A percentile compares a stretch with the other conserved stretches of the same genome.
These are phyloP conservation scores for Scedosporium minutisporum DNA, from an alignment of 2,329 filamentous ascomycete species.

Conservation along the genomic window DNA sequence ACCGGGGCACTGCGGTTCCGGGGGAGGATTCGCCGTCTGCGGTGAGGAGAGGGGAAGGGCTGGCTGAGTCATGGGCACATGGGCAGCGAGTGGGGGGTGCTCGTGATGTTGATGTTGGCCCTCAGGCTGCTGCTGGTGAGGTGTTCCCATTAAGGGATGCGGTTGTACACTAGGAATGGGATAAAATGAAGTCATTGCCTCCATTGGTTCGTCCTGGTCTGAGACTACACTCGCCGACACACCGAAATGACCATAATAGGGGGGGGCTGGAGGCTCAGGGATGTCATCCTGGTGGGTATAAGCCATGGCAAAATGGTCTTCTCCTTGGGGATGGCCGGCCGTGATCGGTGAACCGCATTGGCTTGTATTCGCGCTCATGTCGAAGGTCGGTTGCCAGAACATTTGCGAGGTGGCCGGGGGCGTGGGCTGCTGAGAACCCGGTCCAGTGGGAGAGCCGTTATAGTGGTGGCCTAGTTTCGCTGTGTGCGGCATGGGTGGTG, in stretches of 20 bases:
- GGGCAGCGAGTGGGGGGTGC: not conserved
- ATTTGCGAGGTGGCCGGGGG: slow-evolving; percentile 38
- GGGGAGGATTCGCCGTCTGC: not conserved
- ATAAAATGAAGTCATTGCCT: slow-evolving; percentile 17
- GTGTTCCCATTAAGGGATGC: not conserved
- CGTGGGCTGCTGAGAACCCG: slow-evolving; percentile 32
- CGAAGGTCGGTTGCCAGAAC: slow-evolving; percentile 33
- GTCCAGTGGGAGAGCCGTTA: slow-evolving; percentile 22
- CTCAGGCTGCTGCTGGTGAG: not conserved
- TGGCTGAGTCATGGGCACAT: not conserved
- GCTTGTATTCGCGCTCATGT: slow-evolving; percentile 29
- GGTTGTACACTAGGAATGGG: slow-evolving; percentile 9
- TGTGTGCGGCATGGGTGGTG: slow-evolving; percentile 36
- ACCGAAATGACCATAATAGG: slow-evolving; percentile 25
- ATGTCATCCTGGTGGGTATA: slow-evolving; percentile 27
- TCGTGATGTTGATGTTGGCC: not conserved
- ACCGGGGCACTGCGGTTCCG: not conserved
- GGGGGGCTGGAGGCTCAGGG: slow-evolving; percentile 23
- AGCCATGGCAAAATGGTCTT: slow-evolving; percentile 26
- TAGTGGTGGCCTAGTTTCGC: slow-evolving; percentile 20
- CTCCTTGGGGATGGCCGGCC: slow-evolving; percentile 25
- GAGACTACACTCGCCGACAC: slow-evolving; percentile 23
- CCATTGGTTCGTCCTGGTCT: slow-evolving; percentile 14
- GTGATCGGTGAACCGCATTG: slow-evolving; percentile 37
- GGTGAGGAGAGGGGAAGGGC: not conserved